A percentile compares a stretch with the other conserved stretches of the same genome.
These are phyloP conservation scores for Vararia minispora DNA, from an alignment of 768 basidiomycete genomes.

Conservation along the genomic window DNA sequence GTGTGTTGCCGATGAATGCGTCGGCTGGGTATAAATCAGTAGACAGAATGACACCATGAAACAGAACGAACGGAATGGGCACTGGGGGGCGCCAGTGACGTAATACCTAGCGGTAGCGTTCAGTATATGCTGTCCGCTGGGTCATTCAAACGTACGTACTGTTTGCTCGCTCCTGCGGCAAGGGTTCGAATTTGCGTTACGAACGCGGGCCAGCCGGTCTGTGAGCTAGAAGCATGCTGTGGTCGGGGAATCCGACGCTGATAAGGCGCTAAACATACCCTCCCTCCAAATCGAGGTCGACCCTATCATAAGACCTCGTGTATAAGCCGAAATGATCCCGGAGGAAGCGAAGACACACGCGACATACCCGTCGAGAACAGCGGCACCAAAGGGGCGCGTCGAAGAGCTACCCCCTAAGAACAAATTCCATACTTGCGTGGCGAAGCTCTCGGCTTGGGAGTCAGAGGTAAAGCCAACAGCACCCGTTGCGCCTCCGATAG, in stretches of 20 bases:
- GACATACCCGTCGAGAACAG: conserved; percentile 58
- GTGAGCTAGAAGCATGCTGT: too few relatives aligned
- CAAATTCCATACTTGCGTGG: conserved; percentile 56
- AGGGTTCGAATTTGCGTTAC: conserved; percentile 25
- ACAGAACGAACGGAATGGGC: too few relatives aligned
- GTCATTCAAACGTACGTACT: too few relatives aligned
- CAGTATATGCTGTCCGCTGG: too few relatives aligned
- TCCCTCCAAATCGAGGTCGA: conserved; percentile 30
- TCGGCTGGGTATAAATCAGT: too few relatives aligned
- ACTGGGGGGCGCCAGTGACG: conserved; percentile 52
- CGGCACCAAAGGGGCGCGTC: conserved; percentile 59
- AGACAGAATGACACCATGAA: too few relatives aligned
- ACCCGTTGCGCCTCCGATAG: conserved; percentile 36
- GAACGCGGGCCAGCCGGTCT: conserved; percentile 25
- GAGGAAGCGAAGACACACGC: too few relatives aligned
- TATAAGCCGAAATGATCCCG: too few relatives aligned
- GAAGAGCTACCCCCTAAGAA: conserved; percentile 52
- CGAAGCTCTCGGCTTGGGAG: conserved; percentile 44
- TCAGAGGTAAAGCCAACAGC: conserved; percentile 50
- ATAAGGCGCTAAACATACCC: conserved; percentile 16
- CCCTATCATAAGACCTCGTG: conserved; percentile 11
- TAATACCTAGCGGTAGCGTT: too few relatives aligned
- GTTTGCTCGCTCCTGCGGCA: conserved; percentile 23
- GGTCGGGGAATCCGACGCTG: too few relatives aligned
- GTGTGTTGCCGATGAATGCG: conserved; percentile 40